Evolutionary conservation across 331 rosid genomes (phyloP).

Genomic region (Cydonia oblonga): DNA sequence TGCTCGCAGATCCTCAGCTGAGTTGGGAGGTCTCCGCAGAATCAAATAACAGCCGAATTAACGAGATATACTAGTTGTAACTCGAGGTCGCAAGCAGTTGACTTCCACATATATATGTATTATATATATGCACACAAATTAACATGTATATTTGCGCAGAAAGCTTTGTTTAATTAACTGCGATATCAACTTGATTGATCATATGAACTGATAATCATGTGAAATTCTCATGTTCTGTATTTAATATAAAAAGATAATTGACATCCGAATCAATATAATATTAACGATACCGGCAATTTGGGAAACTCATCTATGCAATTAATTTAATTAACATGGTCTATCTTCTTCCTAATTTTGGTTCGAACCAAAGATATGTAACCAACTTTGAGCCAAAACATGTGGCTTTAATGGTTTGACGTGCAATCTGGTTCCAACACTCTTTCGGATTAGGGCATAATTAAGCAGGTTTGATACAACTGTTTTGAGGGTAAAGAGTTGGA

Average conservation of each 20-base stretch:
- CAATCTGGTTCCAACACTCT: not conserved
- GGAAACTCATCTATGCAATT: not conserved
- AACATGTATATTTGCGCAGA: not conserved
- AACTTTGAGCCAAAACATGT: constrained; percentile 1
- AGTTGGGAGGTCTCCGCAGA: too few species aligned
- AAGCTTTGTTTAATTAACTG: not conserved
- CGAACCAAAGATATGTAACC: not conserved
- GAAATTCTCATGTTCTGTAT: not conserved
- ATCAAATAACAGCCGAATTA: not conserved
- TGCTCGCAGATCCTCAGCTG: not conserved
- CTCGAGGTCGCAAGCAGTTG: not conserved
- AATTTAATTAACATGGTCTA: too few species aligned
- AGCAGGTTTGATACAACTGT: not conserved
- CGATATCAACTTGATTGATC: not conserved
- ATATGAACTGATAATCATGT: not conserved
- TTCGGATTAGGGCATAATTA: not conserved
- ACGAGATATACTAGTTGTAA: not conserved
- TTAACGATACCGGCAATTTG: not conserved
- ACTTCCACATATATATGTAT: not conserved
- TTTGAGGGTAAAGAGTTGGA: too few species aligned
- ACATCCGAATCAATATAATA: not conserved
- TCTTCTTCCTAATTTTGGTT: too few species aligned
- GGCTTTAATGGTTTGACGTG: not conserved
- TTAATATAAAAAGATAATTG: not conserved
- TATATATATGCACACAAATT: not conserved